These are phyloP conservation scores for Umbelopsis sp. DNA, from an alignment of 371 early-diverging fungal species.

Conservation along the genomic window DNA sequence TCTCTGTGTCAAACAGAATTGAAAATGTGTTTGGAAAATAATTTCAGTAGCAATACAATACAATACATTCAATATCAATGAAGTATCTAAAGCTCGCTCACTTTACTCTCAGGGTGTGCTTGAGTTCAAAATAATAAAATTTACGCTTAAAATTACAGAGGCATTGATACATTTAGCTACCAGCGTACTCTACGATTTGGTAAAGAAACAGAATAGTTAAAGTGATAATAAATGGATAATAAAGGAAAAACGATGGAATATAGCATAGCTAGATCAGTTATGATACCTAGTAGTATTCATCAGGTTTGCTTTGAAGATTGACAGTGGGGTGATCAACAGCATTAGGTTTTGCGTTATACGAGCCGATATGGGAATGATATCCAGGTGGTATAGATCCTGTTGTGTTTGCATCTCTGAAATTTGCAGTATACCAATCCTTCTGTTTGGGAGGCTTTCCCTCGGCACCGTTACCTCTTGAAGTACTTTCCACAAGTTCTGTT, in stretches of 20 bases:
- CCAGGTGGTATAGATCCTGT: background rate
- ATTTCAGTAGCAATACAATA: too few relatives aligned
- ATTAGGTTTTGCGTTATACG: conserved; percentile 1
- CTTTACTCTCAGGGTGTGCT: too few relatives aligned
- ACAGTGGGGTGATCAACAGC: background rate
- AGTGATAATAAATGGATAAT: too few relatives aligned
- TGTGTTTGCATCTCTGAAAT: background rate
- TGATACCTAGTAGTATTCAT: background rate
- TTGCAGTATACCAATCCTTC: background rate
- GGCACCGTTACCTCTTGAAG: background rate
- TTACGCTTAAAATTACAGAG: too few relatives aligned
- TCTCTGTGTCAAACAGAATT: too few relatives aligned
- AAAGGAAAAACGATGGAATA: too few relatives aligned
- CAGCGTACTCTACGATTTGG: too few relatives aligned
- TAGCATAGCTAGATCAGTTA: background rate
- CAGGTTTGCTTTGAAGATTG: background rate
- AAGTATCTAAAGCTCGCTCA: background rate
- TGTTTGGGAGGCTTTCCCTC: background rate
- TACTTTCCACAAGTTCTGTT: background rate
- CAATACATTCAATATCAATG: background rate
- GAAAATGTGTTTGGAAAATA: too few relatives aligned
- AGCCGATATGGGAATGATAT: background rate
- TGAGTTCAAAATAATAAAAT: too few relatives aligned
- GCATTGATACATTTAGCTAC: too few relatives aligned
- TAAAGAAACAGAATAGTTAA: too few relatives aligned